phyloP scores from a whole-genome alignment of 768 basidiomycete genomes.

The Serpula lacrymans region DNA sequence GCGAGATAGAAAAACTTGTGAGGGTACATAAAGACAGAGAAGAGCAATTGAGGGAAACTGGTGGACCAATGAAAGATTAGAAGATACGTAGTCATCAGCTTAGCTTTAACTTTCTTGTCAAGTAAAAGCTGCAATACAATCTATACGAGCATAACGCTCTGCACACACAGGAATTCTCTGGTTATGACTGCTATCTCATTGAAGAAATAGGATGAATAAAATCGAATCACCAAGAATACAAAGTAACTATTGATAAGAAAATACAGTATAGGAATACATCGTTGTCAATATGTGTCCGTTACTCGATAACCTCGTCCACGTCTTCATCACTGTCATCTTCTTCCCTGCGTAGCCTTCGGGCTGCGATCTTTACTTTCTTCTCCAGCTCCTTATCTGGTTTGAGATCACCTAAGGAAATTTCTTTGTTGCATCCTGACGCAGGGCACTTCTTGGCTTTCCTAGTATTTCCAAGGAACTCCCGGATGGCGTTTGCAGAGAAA shows the following conservation, averaged over 20 bases:
- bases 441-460: slow-evolving; percentile 53
- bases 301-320: slow-evolving; percentile 59
- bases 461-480: slow-evolving; percentile 49
- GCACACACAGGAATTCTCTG: too few relatives aligned
- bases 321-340: slow-evolving; percentile 35
- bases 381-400: slow-evolving; percentile 54
- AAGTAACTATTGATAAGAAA: too few relatives aligned
- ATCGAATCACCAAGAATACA: too few relatives aligned
- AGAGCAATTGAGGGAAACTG: slow-evolving; percentile 58
- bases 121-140: too few relatives aligned
- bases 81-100: too few relatives aligned
- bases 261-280: too few relatives aligned
- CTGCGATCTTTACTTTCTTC: slow-evolving; percentile 56
- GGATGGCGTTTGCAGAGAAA: slow-evolving; percentile 72
- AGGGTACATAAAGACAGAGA: slow-evolving; percentile 64
- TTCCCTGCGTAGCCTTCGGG: slow-evolving; percentile 48
- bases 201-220: too few relatives aligned
- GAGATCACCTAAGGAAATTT: slow-evolving; percentile 49
- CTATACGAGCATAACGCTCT: too few relatives aligned
- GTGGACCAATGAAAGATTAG: slow-evolving; percentile 53
- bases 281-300: too few relatives aligned
- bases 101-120: slow-evolving; percentile 6
- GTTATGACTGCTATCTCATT: too few relatives aligned
- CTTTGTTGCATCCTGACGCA: slow-evolving; percentile 66
- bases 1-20: slow-evolving; percentile 81